Conservation (phyloP, 2,329 filamentous ascomycete genomes). For the Fusarium subtropicale region DNA sequence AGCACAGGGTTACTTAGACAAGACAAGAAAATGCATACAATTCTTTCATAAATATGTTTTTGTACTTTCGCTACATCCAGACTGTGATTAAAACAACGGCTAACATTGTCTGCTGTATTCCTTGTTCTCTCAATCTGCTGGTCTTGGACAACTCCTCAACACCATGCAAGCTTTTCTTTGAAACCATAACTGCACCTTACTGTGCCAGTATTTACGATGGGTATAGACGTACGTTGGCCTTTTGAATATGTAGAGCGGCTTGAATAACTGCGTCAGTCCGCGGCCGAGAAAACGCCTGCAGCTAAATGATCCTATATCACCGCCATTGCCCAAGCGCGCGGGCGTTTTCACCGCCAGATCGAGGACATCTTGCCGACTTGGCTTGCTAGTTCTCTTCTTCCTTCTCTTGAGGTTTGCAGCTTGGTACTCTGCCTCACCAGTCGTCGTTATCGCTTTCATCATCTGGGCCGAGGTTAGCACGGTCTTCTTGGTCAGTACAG, state of each 20-base stretch:
- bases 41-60: conserved; percentile 34
- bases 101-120: not conserved
- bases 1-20: conserved; percentile 44
- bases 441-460: conserved; percentile 83
- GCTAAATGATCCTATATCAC: conserved; percentile 13
- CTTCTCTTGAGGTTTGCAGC: conserved; percentile 25
- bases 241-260: conserved; percentile 10
- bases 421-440: conserved; percentile 60
- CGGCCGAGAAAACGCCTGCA: conserved; percentile 16
- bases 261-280: conserved; percentile 8
- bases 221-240: conserved; percentile 29
- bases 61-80: conserved; percentile 13
- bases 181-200: conserved; percentile 30
- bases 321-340: conserved; percentile 11
- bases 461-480: conserved; percentile 61
- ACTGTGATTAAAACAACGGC: not conserved
- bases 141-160: conserved; percentile 31
- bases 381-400: conserved; percentile 16
- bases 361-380: conserved; percentile 23
- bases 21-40: conserved; percentile 43
- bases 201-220: conserved; percentile 26
- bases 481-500: not conserved
- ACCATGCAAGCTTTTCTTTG: conserved; percentile 33
- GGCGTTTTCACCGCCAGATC: conserved; percentile 11
- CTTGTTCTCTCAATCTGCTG: conserved; percentile 9